Conservation (phyloP, 179 eudicot genomes). For the Nepenthes alata region DNA sequence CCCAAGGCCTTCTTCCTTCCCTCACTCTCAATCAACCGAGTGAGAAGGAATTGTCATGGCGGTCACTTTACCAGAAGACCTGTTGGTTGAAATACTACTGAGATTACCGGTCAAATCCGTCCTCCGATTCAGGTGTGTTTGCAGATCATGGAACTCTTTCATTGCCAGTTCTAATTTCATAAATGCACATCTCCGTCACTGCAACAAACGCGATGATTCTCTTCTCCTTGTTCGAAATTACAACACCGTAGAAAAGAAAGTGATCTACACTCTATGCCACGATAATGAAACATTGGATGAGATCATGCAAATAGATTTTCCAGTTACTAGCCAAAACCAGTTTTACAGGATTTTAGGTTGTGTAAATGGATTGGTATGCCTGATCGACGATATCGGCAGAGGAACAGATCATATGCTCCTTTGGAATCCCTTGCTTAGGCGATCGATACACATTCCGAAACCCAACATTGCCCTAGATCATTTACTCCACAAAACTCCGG, state of each 20-base stretch:
- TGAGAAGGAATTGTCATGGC: not conserved
- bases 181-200: too few species aligned
- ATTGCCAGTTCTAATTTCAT: constrained; percentile 18
- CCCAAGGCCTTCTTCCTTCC: too few species aligned
- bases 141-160: constrained; percentile 23
- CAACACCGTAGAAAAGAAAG: too few species aligned
- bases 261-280: constrained; percentile 6
- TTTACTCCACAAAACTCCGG: not conserved
- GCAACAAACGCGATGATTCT: too few species aligned
- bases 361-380: constrained; percentile 25
- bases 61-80: constrained; percentile 6
- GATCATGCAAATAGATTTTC: constrained; percentile 11
- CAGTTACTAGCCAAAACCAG: constrained; percentile 12
- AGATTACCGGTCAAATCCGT: constrained; percentile 25
- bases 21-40: too few species aligned
- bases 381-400: constrained; percentile 17
- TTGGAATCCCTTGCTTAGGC: constrained; percentile 31
- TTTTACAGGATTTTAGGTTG: constrained; percentile 24
- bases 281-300: constrained; percentile 11
- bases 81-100: constrained; percentile 22
- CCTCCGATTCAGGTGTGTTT: constrained; percentile 22
- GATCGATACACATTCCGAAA: constrained; percentile 12
- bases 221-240: too few species aligned
- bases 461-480: not conserved
- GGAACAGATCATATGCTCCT: constrained; percentile 14